Evolutionary conservation across 176 grass and related monocot species (phyloP), one percentile per base, ranked within the genome.

Genomic region (Carex scoparia): DNA sequence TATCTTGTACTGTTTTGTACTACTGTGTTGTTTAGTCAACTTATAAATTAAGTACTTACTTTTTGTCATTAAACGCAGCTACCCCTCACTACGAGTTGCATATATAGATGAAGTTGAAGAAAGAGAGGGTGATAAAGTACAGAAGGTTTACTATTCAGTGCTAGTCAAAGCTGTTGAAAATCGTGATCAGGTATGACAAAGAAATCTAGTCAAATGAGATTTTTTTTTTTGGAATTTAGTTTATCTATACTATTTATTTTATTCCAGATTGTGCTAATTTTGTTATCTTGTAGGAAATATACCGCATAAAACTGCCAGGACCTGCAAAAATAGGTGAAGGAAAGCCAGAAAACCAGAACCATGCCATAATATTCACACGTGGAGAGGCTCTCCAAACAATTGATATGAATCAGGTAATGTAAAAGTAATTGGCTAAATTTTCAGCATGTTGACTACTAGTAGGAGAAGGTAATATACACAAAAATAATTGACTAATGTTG

Each of bases 71-170:
- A 91, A 85, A 82, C 86, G 70, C 85, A 98, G 92, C 86, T 98
- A 94, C 82, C 92, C 95, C 42, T 92, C 91, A 59, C 83, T 98
- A 37, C 90, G 95, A 49, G 95, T 98, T 66, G 92, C 95, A 84
- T 98, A 98, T 82, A 98, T 98, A 46, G 95, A 98, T 89, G 95
- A 98, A 90, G 87, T 91, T 86, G 92, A 97, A 91, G 95, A 94
- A 83, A 85, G 84, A 83, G 90, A 94, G 65, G 95, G 95, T 79
- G 87, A 94, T 46, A 94, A 90, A 86, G 92, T 93, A 81, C 92
- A 94, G 10, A 92, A 91, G 89, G 92, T 97, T 85, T 94, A 93
- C 48, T 97, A 93, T 83, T 97, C 95, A 7, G 95, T 97, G 63
- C 76, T 97, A 66, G 91, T 97, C 56, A 97, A 94, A 93, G 95